Percentiles rank a stretch among this genome's conserved stretches.
Evolutionary conservation across 148 eudicot genomes (phyloP).

Genomic region (Diospyros kaki): DNA sequence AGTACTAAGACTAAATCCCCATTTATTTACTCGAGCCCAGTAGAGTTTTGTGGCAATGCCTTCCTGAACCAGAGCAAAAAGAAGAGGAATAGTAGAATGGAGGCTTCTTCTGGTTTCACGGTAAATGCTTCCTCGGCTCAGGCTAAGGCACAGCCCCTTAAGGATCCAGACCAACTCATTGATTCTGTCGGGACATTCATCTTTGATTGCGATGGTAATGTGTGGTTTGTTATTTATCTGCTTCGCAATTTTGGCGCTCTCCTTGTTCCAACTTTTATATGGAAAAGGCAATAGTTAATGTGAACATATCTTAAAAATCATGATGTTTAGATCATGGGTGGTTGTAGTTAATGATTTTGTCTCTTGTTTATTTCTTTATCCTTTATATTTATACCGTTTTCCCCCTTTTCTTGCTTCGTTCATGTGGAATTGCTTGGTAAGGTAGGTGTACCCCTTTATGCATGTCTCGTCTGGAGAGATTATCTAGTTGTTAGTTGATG

Average conservation of each 20-base stretch:
- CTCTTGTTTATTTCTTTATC: neutral
- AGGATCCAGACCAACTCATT: slow-evolving; percentile 63
- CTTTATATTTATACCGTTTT: neutral
- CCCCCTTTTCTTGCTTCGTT: neutral
- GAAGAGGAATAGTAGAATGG: slow-evolving; percentile 18
- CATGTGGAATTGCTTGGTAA: too few relatives aligned
- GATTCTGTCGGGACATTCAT: slow-evolving; percentile 87
- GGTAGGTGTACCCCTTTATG: neutral
- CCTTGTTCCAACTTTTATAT: neutral
- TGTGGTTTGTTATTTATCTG: too few relatives aligned
- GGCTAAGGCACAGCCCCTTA: slow-evolving; percentile 40
- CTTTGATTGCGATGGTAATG: slow-evolving; percentile 79
- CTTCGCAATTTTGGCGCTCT: neutral
- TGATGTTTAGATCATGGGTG: slow-evolving; percentile 4
- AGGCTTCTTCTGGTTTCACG: slow-evolving; percentile 16
- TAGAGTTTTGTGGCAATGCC: neutral
- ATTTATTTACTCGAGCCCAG: slow-evolving; percentile 19
- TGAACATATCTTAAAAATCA: neutral
- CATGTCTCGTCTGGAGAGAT: neutral
- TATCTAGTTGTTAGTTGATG: slow-evolving; percentile 4
- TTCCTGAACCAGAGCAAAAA: slow-evolving; percentile 7
- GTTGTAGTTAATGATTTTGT: neutral
- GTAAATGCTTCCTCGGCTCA: slow-evolving; percentile 32
- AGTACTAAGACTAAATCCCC: neutral
- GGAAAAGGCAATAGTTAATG: neutral